Conservation (phyloP, 176 grass and related monocot species). For the Typha latifolia region DNA sequence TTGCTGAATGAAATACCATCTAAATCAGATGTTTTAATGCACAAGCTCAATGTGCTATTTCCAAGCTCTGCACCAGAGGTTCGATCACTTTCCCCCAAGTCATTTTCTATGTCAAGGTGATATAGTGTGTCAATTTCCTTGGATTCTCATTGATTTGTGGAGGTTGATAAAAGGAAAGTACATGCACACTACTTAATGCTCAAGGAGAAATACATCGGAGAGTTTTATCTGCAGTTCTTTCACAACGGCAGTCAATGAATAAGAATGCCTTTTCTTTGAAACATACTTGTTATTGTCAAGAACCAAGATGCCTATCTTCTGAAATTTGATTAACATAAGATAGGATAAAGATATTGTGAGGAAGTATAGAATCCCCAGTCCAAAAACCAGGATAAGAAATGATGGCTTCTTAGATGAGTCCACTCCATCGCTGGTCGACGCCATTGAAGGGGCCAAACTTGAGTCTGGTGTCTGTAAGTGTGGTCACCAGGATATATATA, state of each 20-base stretch:
- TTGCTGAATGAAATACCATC: constrained; percentile 93
- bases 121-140: neutral
- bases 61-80: constrained; percentile 69
- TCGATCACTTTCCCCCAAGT: constrained; percentile 48
- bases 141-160: neutral
- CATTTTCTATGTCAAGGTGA: constrained; percentile 45
- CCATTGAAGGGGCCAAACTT: too few species aligned
- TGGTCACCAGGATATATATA: too few species aligned
- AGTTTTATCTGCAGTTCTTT: neutral
- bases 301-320: too few species aligned
- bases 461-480: too few species aligned
- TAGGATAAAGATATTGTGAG: too few species aligned
- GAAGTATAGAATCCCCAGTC: too few species aligned
- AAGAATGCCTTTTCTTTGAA: too few species aligned
- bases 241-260: neutral
- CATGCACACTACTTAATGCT: neutral
- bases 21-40: constrained; percentile 85
- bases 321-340: too few species aligned
- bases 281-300: too few species aligned
- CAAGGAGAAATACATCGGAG: neutral
- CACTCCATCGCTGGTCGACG: too few species aligned
- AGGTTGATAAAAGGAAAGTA: neutral
- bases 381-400: too few species aligned
- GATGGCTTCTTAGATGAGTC: too few species aligned
- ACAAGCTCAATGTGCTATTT: constrained; percentile 87